Evolutionary conservation across 352 stramenopile species (phyloP).

Genomic region (Globisporangium mamillatum): DNA sequence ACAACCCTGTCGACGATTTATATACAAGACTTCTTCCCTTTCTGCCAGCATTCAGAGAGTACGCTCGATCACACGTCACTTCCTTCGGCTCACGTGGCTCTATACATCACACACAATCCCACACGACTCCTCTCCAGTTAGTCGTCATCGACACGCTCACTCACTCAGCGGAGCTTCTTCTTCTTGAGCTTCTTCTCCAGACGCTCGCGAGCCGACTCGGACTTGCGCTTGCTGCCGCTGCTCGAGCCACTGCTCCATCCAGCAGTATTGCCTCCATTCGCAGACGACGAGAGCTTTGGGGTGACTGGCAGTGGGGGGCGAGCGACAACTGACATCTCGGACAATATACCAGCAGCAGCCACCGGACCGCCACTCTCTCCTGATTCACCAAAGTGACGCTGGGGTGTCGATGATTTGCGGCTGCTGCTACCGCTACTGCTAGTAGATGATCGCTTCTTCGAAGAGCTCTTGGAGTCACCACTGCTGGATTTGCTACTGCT

Average conservation of each 20-base stretch:
- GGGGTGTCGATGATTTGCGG: not conserved
- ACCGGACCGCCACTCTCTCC: constrained; percentile 22
- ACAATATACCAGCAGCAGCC: constrained; percentile 23
- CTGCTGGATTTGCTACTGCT: constrained; percentile 16
- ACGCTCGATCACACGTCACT: not conserved
- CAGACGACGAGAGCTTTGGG: constrained; percentile 15
- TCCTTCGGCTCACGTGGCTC: not conserved
- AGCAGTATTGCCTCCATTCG: not conserved
- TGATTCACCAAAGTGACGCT: constrained; percentile 14
- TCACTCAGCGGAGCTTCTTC: constrained; percentile 43
- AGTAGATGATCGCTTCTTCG: constrained; percentile 14
- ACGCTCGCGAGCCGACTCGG: constrained; percentile 56
- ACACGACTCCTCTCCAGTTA: not conserved
- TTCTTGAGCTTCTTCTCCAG: constrained; percentile 84
- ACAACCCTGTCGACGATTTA: too few species aligned
- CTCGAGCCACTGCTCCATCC: constrained; percentile 22
- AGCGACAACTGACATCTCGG: constrained; percentile 27
- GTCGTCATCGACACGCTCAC: not conserved
- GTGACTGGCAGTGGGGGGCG: constrained; percentile 45
- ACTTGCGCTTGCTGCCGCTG: constrained; percentile 51
- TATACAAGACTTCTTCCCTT: too few species aligned
- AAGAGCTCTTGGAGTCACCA: constrained; percentile 12
- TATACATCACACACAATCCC: not conserved
- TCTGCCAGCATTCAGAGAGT: too few species aligned
- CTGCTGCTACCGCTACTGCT: constrained; percentile 1